Evolutionary conservation across 2,329 filamentous ascomycete genomes (phyloP), one percentile per base, ranked within the genome.

Genomic region (Colletotrichum sp.): DNA sequence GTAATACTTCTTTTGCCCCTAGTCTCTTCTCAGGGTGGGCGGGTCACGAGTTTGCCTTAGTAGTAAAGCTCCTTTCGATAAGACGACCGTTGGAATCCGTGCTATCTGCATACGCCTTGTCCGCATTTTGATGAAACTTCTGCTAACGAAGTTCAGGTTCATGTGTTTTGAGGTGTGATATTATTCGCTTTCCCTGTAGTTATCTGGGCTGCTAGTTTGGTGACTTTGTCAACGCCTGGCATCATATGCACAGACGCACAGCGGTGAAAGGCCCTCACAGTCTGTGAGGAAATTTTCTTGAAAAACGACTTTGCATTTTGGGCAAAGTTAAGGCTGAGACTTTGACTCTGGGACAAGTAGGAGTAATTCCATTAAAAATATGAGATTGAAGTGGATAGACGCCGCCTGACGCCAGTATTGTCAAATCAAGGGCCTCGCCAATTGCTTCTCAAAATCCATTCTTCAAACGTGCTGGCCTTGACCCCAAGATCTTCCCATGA

Each of bases 381-480:
- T n/a, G 9, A n/a, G 9, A 8, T n/a, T 6, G 8, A n/a, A 48
- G 18, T 10, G 6, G 9, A n/a, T 6, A 48, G 5, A 18, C 6
- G 5, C 39, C 9, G 18, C 39, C 3, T n/a, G 18, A 48, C 8
- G 9, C 18, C 44, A 12, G 44, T 7, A n/a, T n/a, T n/a, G 39
- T 44, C 18, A 6, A 65, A 22, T 65, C 34, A 65, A 18, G 64
- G n/a, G 15, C 64, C 28, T 34, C 22, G 55, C 64, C 64, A 67
- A 7, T 26, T 26, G 6, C 3, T 55, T 18, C 64, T 22, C 39
- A 3, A 4, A 32, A 67, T 44, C 64, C 64, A 67, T 1, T 67
- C 64, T 24, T 67, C 10, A 26, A 67, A 67, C 6, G 64, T 32
- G 18, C 64, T 67, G 8, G 64, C 64, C 44, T 18, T 67, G 26